Evolutionary conservation across 306 rosid species (phyloP), one percentile per base, ranked within the genome.

Genomic region (Vigna unguiculata): DNA sequence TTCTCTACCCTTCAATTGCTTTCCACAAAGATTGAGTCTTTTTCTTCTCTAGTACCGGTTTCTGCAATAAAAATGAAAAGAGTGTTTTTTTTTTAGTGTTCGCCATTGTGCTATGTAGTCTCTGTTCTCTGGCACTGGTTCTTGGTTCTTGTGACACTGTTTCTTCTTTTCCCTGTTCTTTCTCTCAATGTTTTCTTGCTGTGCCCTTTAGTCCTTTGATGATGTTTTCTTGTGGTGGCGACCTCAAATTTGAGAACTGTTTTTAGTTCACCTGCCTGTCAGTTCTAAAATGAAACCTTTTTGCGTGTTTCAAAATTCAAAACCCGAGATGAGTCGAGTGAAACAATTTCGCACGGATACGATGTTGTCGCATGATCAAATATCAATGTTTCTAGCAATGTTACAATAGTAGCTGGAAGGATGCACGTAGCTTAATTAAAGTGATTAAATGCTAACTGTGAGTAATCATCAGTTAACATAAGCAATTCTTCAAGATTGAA

Each of bases 61-160:
- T 66, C 12, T 61, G 70, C 20, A 0, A 32, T 32, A 22, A 63
- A 63, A 21, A 34, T 34, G 9, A 8, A 63, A 17, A 36, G 28
- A 21, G 9, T 34, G 43, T 34, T 28, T 57, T 70, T 76, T 24
- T 71, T 15, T 45, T 8, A 9, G 17, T 54, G 63, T 21, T 46
- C 58, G 7, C 40, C 3, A 59, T 49, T 48, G 4, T 61, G 78
- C 72, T 70, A 14, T 73, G 79, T 54, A 11, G 12, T 53, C 46
- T 62, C 60, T 72, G 59, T 61, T 69, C 45, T 63, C 36, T 21
- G 53, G 41, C 83, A 72, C 38, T 78, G 63, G 22, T 69, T 64
- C 41, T 40, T 54, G 22, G 21, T 74, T 54, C 74, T 22, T 60
- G 32, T 2, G 14, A 58, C 40, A 1, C 45, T 53, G 22, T 12